Evolutionary conservation across 805 yeast species (phyloP).

Genomic region (Spathaspora girioi): DNA sequence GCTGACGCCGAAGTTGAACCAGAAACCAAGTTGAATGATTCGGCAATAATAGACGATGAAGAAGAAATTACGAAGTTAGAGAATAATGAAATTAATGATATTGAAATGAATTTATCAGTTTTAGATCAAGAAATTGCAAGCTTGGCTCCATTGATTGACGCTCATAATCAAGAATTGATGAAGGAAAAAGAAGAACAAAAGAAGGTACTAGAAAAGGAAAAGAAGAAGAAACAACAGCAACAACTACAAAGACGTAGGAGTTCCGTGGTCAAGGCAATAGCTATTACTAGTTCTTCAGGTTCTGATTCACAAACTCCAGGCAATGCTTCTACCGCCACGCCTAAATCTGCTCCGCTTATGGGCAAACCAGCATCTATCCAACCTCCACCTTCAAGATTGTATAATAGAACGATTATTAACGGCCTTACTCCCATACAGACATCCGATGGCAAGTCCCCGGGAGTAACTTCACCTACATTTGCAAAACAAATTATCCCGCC

Average conservation of each 20-base stretch:
- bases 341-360: slow-evolving; percentile 33
- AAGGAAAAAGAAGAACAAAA: slow-evolving; percentile 19
- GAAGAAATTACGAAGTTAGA: slow-evolving; percentile 30
- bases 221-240: slow-evolving; percentile 13
- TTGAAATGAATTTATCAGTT: slow-evolving; percentile 25
- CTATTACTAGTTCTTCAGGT: too few relatives aligned
- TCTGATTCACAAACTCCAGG: too few relatives aligned
- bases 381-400: slow-evolving; percentile 38
- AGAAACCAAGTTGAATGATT: slow-evolving; percentile 14
- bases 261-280: slow-evolving; percentile 3
- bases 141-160: slow-evolving; percentile 36
- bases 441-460: neutral
- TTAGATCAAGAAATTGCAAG: slow-evolving; percentile 41
- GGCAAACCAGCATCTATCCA: slow-evolving; percentile 45
- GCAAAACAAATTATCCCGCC: slow-evolving; percentile 12
- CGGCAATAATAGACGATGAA: slow-evolving; percentile 25
- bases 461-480: neutral
- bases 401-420: slow-evolving; percentile 20
- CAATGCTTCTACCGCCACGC: slow-evolving; percentile 21
- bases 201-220: slow-evolving; percentile 18
- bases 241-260: slow-evolving; percentile 8
- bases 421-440: neutral
- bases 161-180: slow-evolving; percentile 26
- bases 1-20: slow-evolving; percentile 15
- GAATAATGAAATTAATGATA: slow-evolving; percentile 9